phyloP scores from a whole-genome alignment of 2,329 filamentous ascomycete genomes.

The Triangularia setosa region DNA sequence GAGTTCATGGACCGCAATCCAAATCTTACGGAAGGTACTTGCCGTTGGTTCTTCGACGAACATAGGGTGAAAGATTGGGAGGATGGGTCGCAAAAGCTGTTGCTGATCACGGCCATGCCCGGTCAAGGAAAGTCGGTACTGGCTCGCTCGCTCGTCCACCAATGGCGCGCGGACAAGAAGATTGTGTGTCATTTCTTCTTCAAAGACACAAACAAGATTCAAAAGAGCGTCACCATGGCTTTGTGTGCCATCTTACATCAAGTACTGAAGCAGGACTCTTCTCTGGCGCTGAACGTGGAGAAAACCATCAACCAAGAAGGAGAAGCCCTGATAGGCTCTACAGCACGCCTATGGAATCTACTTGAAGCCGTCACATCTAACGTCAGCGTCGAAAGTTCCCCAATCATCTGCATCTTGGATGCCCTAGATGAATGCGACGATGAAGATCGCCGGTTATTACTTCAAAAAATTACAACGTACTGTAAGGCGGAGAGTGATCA shows the following conservation, averaged over 20 bases:
- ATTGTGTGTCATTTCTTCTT: constrained; percentile 1
- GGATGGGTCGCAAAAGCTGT: neutral
- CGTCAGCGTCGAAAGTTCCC: neutral
- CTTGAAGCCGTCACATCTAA: neutral
- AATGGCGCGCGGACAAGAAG: neutral
- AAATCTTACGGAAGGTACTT: neutral
- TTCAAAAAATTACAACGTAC: neutral
- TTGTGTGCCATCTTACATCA: constrained; percentile 1
- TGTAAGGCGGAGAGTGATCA: neutral
- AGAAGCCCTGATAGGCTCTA: too few relatives aligned
- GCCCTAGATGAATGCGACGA: neutral
- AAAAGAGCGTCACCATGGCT: neutral
- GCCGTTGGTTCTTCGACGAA: neutral
- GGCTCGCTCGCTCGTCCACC: neutral
- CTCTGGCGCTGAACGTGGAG: neutral
- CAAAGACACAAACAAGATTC: neutral
- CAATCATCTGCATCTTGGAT: neutral
- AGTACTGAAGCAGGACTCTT: neutral
- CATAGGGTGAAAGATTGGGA: neutral
- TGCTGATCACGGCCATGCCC: neutral
- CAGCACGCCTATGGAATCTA: neutral
- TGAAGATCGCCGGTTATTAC: neutral
- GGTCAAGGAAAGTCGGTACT: neutral
- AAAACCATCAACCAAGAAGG: neutral
- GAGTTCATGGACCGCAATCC: neutral